Conservation (phyloP, 2,329 filamentous ascomycete genomes). For the Thelonectria blattea region DNA sequence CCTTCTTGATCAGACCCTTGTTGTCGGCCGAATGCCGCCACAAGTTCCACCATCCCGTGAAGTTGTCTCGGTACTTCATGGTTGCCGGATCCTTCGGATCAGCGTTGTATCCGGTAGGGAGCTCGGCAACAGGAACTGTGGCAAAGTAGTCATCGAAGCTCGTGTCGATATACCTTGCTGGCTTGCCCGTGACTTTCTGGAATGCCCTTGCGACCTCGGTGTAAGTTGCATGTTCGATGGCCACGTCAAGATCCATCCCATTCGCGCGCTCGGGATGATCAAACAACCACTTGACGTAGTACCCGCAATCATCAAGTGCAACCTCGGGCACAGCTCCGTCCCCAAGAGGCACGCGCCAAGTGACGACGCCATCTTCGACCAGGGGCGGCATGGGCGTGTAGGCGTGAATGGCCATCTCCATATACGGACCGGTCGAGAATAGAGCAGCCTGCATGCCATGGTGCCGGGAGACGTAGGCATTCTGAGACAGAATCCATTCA, state of each 20-base stretch:
- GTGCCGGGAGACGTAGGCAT: not conserved
- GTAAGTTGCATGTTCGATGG: conserved; percentile 9
- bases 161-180: conserved; percentile 15
- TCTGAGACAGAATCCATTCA: conserved; percentile 52
- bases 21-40: conserved; percentile 17
- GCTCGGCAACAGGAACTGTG: too few species aligned
- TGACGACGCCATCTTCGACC: conserved; percentile 14
- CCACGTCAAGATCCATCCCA: conserved; percentile 22
- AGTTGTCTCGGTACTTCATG: conserved; percentile 17
- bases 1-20: conserved; percentile 9
- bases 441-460: conserved; percentile 5
- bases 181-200: conserved; percentile 19
- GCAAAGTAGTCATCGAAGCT: too few species aligned
- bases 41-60: conserved; percentile 23
- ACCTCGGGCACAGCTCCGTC: conserved; percentile 16
- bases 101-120: too few species aligned
- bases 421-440: conserved; percentile 23
- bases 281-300: conserved; percentile 22
- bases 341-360: conserved; percentile 16
- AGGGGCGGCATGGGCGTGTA: not conserved
- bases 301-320: conserved; percentile 22
- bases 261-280: conserved; percentile 7
- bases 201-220: conserved; percentile 13
- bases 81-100: conserved; percentile 6
- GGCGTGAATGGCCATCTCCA: conserved; percentile 10